These are phyloP conservation scores for Trichosporon coremiiforme DNA, from an alignment of 1,284 basidiomycete species.

Conservation along the genomic window DNA sequence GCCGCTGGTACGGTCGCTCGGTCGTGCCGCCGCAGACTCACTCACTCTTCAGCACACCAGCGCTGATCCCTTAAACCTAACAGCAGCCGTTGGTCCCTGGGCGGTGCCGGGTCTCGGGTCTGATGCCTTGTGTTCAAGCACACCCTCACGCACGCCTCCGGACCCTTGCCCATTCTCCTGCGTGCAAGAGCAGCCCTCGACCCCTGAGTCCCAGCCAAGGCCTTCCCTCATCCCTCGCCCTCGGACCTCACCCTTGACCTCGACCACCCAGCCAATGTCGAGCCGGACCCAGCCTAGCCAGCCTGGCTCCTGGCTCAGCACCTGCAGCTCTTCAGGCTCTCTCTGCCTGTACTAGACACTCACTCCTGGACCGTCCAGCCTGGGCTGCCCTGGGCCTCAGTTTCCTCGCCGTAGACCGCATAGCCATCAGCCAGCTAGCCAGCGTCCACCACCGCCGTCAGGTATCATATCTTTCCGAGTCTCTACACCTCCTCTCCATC, in stretches of 20 bases:
- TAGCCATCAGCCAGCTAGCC: too few species aligned
- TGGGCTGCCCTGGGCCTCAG: not conserved
- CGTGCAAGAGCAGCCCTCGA: not conserved
- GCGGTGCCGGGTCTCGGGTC: not conserved
- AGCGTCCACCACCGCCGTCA: not conserved
- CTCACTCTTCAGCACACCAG: not conserved
- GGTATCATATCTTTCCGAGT: not conserved
- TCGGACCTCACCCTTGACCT: not conserved
- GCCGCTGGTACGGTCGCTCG: too few species aligned
- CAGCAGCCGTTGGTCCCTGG: not conserved
- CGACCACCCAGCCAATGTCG: not conserved
- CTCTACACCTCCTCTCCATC: not conserved
- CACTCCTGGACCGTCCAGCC: not conserved
- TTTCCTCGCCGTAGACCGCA: not conserved
- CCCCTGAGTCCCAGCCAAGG: not conserved
- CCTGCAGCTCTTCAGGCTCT: not conserved
- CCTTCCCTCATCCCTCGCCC: not conserved
- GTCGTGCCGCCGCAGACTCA: too few species aligned
- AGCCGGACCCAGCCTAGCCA: not conserved
- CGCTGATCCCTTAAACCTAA: not conserved
- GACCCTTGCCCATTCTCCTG: not conserved
- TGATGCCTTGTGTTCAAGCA: not conserved
- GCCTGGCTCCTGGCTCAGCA: not conserved
- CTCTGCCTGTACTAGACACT: not conserved
- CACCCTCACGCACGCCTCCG: slow-evolving; percentile 12